Evolutionary conservation across 441 rosid genomes (phyloP).

Genomic region (Gossypium davidsonii): DNA sequence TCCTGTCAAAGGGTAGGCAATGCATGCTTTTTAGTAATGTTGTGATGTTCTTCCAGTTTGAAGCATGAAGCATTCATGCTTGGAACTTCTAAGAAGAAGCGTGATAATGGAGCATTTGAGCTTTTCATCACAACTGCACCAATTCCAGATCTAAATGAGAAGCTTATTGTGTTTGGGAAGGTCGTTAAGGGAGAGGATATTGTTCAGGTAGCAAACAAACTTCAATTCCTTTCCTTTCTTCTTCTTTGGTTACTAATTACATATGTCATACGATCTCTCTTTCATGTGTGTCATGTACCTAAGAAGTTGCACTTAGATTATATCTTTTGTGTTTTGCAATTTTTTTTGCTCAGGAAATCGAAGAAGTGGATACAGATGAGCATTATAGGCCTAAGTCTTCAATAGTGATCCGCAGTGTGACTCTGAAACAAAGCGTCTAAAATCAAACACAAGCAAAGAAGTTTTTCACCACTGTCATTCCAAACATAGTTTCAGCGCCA

Average conservation of each 20-base stretch:
- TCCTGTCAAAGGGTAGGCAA: neutral
- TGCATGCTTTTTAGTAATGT: neutral
- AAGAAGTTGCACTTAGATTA: neutral
- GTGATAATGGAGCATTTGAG: constrained; percentile 39
- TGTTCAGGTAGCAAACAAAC: constrained; percentile 33
- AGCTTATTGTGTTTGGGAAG: constrained; percentile 45
- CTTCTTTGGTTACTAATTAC: neutral
- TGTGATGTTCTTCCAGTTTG: constrained; percentile 28
- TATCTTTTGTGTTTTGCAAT: neutral
- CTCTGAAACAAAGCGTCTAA: constrained; percentile 42
- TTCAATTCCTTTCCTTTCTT: neutral
- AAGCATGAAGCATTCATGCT: constrained; percentile 62
- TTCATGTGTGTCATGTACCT: neutral
- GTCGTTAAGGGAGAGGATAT: constrained; percentile 46
- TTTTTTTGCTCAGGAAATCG: constrained; percentile 29
- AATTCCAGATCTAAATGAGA: constrained; percentile 41
- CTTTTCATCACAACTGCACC: constrained; percentile 50
- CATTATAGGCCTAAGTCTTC: constrained; percentile 50
- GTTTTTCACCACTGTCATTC: neutral
- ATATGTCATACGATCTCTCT: neutral
- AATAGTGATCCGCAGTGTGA: constrained; percentile 35
- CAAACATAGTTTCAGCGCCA: neutral
- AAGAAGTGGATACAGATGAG: constrained; percentile 56
- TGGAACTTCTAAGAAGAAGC: constrained; percentile 51
- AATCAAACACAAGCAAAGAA: neutral